Evolutionary conservation across 1,284 basidiomycete species (phyloP), one percentile per base, ranked within the genome.

Genomic region (Cryptococcus maquisensis): DNA sequence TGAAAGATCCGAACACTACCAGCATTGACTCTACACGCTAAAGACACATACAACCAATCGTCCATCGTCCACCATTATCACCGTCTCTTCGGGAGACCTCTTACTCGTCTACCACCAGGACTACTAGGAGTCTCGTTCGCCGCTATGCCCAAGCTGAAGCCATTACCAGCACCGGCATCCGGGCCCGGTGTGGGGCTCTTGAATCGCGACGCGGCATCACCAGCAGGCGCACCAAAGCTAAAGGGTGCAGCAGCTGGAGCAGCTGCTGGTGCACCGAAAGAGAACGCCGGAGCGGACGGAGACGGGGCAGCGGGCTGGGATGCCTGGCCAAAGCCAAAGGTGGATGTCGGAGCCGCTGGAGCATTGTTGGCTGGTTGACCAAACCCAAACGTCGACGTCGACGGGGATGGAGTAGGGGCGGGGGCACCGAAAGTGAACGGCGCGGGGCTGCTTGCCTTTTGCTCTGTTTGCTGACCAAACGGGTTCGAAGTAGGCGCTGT

Each of bases 131-230:
- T 15, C 21, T 39, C 38, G 21, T 37, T 41, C 13, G 48, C 23
- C 39, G 41, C 53, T 26, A 50, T 43, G 16, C 60, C 60, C 38
- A 61, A 43, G 45, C 60, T 61, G 41, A 61, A 61, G 6, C 60
- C 59, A 32, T 32, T 32, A 7, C 56, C 57, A 10, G n/a, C 54
- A 28, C 26, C 55, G 15, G 26, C 45, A 15, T 42, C 51, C 15
- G 42, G 48, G n/a, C 35, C 53, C 1, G 55, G 55, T 7, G 55
- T 53, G 12, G 59, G 59, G 52, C 59, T 60, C 36, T 56, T 56
- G 41, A 60, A 60, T 23, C 59, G 52, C 8, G 44, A 46, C 18
- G 54, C 28, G 16, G 52, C 38, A 12, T 32, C 24, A 39, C 47
- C 48, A 16, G 41, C 43, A 3, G 54, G 26, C n/a, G 55, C 52